These are phyloP conservation scores for Rhytidiadelphus loreus DNA, from an alignment of 225 moss, liverwort and hornwort genomes.

Conservation along the genomic window DNA sequence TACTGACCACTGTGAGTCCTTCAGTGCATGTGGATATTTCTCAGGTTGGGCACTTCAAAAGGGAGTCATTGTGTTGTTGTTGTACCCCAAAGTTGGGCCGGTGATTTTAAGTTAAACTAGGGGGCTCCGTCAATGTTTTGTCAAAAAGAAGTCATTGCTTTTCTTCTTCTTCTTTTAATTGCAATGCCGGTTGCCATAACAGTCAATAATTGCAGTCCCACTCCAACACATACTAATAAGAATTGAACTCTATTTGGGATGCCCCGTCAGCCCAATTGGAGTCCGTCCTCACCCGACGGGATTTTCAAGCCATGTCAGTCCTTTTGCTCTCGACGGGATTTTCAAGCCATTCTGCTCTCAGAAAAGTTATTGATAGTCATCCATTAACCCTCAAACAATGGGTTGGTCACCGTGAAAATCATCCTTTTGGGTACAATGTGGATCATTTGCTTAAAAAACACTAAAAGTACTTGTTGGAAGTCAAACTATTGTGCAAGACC, in stretches of 20 bases:
- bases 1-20: background rate
- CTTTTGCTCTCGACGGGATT: no score
- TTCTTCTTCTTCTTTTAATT: background rate
- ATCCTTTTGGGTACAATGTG: rapidly evolving
- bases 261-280: background rate
- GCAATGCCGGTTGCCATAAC: background rate
- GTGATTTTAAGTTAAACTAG: background rate
- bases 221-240: background rate
- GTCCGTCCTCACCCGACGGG: no score
- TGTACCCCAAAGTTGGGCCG: background rate
- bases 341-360: background rate
- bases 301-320: background rate
- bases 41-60: background rate
- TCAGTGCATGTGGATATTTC: background rate
- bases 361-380: background rate
- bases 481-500: background rate
- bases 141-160: background rate
- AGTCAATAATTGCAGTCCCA: background rate
- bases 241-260: background rate
- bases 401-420: background rate
- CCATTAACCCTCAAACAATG: background rate
- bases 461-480: background rate
- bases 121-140: background rate
- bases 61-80: no score
- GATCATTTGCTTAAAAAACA: background rate